Conservation (phyloP, 139 green algal species). For the Axilococcus clingmanii region DNA sequence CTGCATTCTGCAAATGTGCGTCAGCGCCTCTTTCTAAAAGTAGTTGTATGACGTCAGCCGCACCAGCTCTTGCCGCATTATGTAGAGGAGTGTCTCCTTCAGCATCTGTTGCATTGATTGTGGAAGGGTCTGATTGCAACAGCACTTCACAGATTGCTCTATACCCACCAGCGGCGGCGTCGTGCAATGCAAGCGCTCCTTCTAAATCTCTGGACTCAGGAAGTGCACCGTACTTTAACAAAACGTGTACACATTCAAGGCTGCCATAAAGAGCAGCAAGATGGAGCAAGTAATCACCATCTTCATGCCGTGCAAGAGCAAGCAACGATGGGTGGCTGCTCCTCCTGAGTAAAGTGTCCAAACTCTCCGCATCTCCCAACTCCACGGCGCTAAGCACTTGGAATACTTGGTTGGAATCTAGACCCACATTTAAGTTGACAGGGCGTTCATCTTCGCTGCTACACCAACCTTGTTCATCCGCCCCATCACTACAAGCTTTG, state of each 20-base stretch:
- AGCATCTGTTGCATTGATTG: constrained; percentile 8
- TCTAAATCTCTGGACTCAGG: constrained; percentile 14
- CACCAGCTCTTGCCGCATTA: constrained; percentile 17
- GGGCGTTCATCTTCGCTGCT: too few relatives aligned
- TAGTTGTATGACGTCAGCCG: constrained; percentile 4
- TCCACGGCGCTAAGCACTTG: too few relatives aligned
- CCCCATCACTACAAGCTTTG: too few relatives aligned
- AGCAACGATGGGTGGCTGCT: too few relatives aligned
- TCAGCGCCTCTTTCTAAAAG: constrained; percentile 13
- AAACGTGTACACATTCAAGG: constrained; percentile 13
- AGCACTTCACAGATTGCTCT: constrained; percentile 9
- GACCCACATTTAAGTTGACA: too few relatives aligned
- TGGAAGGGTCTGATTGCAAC: constrained; percentile 1
- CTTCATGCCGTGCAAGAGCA: too few relatives aligned
- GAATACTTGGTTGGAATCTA: too few relatives aligned
- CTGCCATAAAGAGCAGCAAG: constrained; percentile 23
- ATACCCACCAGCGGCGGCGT: constrained; percentile 22
- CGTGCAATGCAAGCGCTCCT: constrained; percentile 13
- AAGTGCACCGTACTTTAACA: constrained; percentile 10
- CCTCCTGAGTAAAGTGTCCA: too few relatives aligned
- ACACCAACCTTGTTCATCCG: too few relatives aligned
- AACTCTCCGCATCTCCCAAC: too few relatives aligned
- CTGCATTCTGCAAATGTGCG: constrained; percentile 9
- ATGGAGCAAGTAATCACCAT: constrained; percentile 21
- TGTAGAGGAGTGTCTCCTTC: constrained; percentile 24